Evolutionary conservation across 495 filamentous ascomycete genomes (phyloP).

Genomic region (Pyrenula massariospora): DNA sequence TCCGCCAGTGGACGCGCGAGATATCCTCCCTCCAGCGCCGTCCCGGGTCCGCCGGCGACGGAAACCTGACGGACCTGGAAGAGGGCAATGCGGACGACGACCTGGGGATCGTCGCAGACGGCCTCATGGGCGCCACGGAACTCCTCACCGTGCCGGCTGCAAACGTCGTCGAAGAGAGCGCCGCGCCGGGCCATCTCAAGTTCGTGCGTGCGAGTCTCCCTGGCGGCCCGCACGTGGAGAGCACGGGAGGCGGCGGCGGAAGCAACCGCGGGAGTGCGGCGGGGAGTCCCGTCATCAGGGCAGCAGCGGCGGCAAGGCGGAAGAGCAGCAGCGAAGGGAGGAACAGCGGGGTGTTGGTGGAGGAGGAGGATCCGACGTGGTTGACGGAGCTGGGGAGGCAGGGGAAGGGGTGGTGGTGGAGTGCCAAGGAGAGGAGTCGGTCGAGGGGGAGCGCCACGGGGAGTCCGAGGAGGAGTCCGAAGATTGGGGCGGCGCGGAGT

Average conservation of each 20-base stretch:
- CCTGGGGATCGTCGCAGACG: constrained; percentile 9
- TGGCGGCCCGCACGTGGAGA: not conserved
- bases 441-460: constrained; percentile 20
- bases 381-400: constrained; percentile 8
- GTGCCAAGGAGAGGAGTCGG: constrained; percentile 6
- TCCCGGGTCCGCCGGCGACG: constrained; percentile 3
- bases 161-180: constrained; percentile 3
- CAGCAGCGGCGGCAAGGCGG: not conserved
- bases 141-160: constrained; percentile 4
- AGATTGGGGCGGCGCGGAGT: not conserved
- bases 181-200: not conserved
- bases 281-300: not conserved
- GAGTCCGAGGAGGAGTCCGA: constrained; percentile 24
- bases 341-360: constrained; percentile 27
- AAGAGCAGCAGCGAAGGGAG: constrained; percentile 5
- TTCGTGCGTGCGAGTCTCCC: not conserved
- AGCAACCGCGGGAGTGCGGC: not conserved
- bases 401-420: constrained; percentile 4
- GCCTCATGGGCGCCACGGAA: constrained; percentile 9
- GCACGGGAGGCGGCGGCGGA: not conserved
- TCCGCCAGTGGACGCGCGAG: constrained; percentile 28
- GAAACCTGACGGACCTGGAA: constrained; percentile 7
- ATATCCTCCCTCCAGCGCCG: constrained; percentile 12
- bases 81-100: constrained; percentile 8
- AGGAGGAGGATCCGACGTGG: constrained; percentile 26